These are phyloP conservation scores for Stipa capillata DNA, from an alignment of 176 grass and related monocot species.

Conservation along the genomic window DNA sequence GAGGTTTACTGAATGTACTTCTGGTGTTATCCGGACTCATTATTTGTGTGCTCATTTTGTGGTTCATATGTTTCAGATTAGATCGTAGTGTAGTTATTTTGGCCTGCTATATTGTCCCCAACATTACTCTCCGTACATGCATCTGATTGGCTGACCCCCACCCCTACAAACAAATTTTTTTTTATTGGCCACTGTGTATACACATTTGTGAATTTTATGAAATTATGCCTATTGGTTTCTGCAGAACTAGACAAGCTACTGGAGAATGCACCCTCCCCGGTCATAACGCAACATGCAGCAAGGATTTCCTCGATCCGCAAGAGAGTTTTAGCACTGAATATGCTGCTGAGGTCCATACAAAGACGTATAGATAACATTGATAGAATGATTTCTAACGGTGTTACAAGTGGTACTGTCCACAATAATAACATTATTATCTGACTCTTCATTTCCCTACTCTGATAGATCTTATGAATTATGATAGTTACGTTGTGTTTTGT, in stretches of 20 bases:
- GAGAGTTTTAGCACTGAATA: constrained; percentile 76
- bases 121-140: too few species aligned
- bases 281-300: constrained; percentile 68
- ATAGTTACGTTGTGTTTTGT: neutral
- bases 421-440: neutral
- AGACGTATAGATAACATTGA: constrained; percentile 81
- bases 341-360: constrained; percentile 81
- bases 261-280: constrained; percentile 61
- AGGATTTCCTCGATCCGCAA: constrained; percentile 78
- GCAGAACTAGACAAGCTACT: constrained; percentile 84
- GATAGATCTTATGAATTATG: constrained; percentile 5
- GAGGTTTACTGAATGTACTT: neutral
- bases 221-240: too few species aligned
- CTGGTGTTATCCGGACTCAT: neutral
- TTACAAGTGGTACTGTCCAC: constrained; percentile 36
- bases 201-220: too few species aligned
- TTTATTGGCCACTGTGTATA: too few species aligned
- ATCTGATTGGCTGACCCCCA: too few species aligned
- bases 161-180: too few species aligned
- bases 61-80: neutral
- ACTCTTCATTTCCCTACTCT: neutral
- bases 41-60: neutral
- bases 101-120: neutral
- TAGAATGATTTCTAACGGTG: constrained; percentile 58
- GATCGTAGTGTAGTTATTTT: neutral